Evolutionary conservation across 306 rosid species (phyloP), one percentile per base, ranked within the genome.

Genomic region (Cucumis hystrix): DNA sequence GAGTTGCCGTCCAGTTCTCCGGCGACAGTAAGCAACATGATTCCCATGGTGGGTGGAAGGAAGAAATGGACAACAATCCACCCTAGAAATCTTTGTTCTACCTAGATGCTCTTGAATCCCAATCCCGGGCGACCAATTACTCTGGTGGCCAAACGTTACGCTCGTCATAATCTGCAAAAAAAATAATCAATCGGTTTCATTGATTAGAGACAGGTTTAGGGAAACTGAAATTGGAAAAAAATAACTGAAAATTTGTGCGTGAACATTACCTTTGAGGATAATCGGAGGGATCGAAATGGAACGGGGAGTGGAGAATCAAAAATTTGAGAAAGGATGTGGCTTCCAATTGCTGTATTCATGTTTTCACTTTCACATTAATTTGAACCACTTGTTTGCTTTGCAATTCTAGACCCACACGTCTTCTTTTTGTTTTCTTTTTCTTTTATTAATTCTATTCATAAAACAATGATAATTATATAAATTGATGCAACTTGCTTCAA

Each of bases 101-200:
- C 74, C 83, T 14, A 77, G 60, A 61, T 86, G 85, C 77, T 85
- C 90, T 64, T 84, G 96, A 85, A 94, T 79, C 84, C 88, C 86
- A 64, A 91, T 78, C 81, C 88, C 87, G 47, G 87, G 70, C 10
- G 91, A 83, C 90, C 92, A 88, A 80, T 78, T 81, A 78, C 90
- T 88, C 78, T 78, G 96, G 82, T 89, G 86, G 84, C 92, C 85
- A 10, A 97, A 90, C 80, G 88, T 80, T 72, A 89, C 78, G 83
- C 84, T 91, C 91, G 89, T 93, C 83, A 86, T 89, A 61, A 68
- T 87, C 89, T 84, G 88, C 84, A 70, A 25, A 60, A 70, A 25
- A 60, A 35, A 18, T 16, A 65, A 33, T 63, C 16, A 47, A 41
- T 74, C 72, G 41, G 35, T 75, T 74, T 28, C 41, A 70, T 13